These are phyloP conservation scores for Alternaria novae-zelandiae DNA, from an alignment of 2,329 filamentous ascomycete species.

Conservation along the genomic window DNA sequence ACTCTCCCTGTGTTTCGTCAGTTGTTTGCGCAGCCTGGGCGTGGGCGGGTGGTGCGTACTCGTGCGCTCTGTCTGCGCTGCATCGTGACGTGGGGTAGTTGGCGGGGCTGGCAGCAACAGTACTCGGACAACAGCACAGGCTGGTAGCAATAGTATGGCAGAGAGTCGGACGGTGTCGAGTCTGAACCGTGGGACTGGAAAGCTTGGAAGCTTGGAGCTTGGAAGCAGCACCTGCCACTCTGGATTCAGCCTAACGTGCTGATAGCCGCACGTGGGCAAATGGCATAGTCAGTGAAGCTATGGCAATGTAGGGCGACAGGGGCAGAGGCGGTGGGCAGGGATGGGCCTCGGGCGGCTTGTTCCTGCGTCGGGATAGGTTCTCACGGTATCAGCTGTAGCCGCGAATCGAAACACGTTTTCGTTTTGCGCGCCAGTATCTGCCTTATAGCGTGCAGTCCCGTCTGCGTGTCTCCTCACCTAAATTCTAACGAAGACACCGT, in stretches of 20 bases:
- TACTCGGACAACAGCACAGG: too few species aligned
- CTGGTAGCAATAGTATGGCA: too few species aligned
- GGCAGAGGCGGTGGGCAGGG: not conserved
- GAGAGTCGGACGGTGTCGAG: not conserved
- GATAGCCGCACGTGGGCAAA: not conserved
- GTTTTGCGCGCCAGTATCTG: not conserved
- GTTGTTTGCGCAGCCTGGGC: not conserved
- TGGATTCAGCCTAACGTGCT: not conserved
- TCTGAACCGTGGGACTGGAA: not conserved
- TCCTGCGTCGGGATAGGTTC: constrained; percentile 20
- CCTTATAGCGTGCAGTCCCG: not conserved
- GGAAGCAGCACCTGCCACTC: not conserved
- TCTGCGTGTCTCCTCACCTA: not conserved
- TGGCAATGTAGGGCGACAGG: not conserved
- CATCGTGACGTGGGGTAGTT: constrained; percentile 26
- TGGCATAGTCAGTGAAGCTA: not conserved
- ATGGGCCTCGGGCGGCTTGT: constrained; percentile 7
- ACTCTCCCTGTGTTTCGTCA: constrained; percentile 38
- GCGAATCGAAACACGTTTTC: constrained; percentile 11
- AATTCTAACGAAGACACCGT: not conserved
- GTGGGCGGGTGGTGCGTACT: constrained; percentile 19
- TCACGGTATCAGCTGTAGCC: constrained; percentile 8
- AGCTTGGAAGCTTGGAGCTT: not conserved
- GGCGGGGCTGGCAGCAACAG: not conserved
- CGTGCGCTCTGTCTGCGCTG: constrained; percentile 47